These are phyloP conservation scores for Candida koratica DNA, from an alignment of 805 yeast genomes.

Conservation along the genomic window DNA sequence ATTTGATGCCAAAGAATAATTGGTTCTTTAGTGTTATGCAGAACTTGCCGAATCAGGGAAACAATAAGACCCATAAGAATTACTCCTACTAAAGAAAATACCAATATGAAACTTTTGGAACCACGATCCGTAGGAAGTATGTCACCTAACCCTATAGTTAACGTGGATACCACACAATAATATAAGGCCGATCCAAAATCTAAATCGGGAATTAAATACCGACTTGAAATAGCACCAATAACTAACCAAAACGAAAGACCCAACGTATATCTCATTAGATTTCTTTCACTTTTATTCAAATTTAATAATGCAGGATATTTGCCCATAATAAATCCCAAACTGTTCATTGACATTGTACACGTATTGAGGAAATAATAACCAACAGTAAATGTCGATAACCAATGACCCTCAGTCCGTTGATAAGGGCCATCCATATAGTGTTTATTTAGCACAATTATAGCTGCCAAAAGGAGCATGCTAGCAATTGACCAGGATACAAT, in stretches of 20 bases:
- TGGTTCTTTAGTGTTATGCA: slow-evolving; percentile 57
- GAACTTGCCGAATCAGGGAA: slow-evolving; percentile 63
- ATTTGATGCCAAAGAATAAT: slow-evolving; percentile 63
- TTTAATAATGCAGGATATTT: slow-evolving; percentile 72
- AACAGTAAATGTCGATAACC: slow-evolving; percentile 71
- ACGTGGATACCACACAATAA: slow-evolving; percentile 65
- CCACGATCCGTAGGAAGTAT: slow-evolving; percentile 51
- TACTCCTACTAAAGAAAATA: slow-evolving; percentile 69
- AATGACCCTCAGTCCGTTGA: slow-evolving; percentile 58
- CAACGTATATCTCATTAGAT: slow-evolving; percentile 69
- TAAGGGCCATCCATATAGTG: slow-evolving; percentile 14
- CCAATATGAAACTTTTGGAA: slow-evolving; percentile 53
- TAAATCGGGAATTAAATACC: slow-evolving; percentile 34
- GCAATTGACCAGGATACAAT: slow-evolving; percentile 65
- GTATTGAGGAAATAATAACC: slow-evolving; percentile 59
- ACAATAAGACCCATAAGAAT: slow-evolving; percentile 70
- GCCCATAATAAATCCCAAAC: slow-evolving; percentile 52
- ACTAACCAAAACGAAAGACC: slow-evolving; percentile 64
- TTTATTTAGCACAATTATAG: slow-evolving; percentile 38
- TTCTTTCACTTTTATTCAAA: slow-evolving; percentile 61
- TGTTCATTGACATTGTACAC: slow-evolving; percentile 50
- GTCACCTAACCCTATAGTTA: slow-evolving; percentile 83
- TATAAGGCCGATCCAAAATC: slow-evolving; percentile 65
- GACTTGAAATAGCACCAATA: slow-evolving; percentile 53
- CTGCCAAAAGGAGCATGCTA: slow-evolving; percentile 47